These are phyloP conservation scores for Neoarthrinium moseri DNA, from an alignment of 2,329 filamentous ascomycete genomes.

Conservation along the genomic window DNA sequence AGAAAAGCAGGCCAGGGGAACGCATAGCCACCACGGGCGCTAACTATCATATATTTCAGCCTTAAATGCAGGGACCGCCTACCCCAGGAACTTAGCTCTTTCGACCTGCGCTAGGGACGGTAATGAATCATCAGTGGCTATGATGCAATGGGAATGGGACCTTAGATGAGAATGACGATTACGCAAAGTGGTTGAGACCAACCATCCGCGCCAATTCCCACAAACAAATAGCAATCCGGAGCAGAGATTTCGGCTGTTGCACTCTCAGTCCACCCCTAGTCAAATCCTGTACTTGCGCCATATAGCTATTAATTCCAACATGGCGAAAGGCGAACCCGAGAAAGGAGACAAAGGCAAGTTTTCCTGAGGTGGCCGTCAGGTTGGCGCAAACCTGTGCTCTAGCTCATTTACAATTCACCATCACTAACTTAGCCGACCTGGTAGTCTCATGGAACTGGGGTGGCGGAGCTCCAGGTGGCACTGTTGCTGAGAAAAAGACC, in stretches of 20 bases:
- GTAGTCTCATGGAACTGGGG: conserved; percentile 65
- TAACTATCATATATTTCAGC: not conserved
- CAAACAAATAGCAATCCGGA: too few species aligned
- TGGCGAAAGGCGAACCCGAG: conserved; percentile 9
- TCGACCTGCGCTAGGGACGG: not conserved
- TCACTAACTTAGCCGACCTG: not conserved
- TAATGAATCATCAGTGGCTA: conserved; percentile 7
- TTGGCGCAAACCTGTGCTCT: not conserved
- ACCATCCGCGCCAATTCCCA: too few species aligned
- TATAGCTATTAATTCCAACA: not conserved
- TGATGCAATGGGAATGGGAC: conserved; percentile 6
- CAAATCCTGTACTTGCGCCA: too few species aligned
- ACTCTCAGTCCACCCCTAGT: too few species aligned
- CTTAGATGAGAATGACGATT: too few species aligned
- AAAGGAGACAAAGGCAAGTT: conserved; percentile 12
- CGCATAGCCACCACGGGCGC: too few species aligned
- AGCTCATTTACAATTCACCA: not conserved
- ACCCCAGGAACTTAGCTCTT: not conserved
- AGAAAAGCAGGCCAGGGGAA: too few species aligned
- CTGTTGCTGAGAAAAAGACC: conserved; percentile 59
- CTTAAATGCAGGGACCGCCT: not conserved
- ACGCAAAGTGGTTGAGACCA: too few species aligned
- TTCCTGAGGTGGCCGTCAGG: not conserved
- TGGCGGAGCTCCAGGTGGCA: conserved; percentile 53
- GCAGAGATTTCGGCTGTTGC: too few species aligned